Evolutionary conservation across 345 rosid genomes (phyloP).

Genomic region (Lepidium africanum): DNA sequence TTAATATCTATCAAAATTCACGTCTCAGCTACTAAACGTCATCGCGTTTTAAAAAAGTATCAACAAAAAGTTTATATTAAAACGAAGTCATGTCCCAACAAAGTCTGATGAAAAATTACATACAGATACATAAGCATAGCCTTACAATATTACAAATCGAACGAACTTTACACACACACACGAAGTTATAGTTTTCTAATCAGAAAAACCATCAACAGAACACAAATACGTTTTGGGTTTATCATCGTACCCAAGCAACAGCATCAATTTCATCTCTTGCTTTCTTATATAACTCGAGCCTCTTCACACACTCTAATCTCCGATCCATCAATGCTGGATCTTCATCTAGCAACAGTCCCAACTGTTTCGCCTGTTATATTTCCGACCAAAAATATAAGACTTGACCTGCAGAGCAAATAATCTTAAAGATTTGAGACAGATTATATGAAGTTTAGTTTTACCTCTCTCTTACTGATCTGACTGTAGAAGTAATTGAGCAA

Average conservation of each 20-base stretch:
- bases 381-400: neutral
- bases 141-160: neutral
- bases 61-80: neutral
- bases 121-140: neutral
- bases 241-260: conserved; percentile 37
- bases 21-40: too few relatives aligned
- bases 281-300: conserved; percentile 67
- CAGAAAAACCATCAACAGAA: neutral
- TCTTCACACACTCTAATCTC: conserved; percentile 54
- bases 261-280: conserved; percentile 74
- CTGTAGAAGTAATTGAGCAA: conserved; percentile 63
- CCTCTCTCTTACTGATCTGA: conserved; percentile 69
- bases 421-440: neutral
- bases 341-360: conserved; percentile 54
- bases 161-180: neutral
- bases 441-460: neutral
- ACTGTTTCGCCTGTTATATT: conserved; percentile 40
- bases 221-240: neutral
- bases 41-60: neutral
- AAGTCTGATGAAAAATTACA: neutral
- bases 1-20: too few relatives aligned
- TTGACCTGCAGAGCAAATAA: neutral
- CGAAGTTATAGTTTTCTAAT: neutral
- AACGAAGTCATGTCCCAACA: neutral
- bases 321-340: conserved; percentile 72